Evolutionary conservation across 495 filamentous ascomycete species (phyloP).

Genomic region (Penicillium herquei): DNA sequence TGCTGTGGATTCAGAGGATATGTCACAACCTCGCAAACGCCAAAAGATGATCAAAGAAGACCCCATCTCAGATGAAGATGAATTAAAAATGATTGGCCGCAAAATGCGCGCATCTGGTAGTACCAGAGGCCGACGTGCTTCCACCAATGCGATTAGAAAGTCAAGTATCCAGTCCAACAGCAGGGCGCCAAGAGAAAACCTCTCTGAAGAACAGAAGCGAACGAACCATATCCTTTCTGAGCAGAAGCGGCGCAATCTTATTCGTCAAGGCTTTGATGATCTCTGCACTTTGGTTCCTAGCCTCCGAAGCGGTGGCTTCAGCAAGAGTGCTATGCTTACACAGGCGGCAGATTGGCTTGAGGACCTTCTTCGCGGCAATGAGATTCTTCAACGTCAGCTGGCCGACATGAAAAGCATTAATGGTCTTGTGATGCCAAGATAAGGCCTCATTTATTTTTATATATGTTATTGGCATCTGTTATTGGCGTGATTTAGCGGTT

Average conservation of each 20-base stretch:
- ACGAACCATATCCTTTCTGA: constrained; percentile 88
- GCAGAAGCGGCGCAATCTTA: constrained; percentile 77
- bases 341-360: constrained; percentile 74
- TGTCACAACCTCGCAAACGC: constrained; percentile 33
- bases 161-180: constrained; percentile 26
- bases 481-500: constrained; percentile 19
- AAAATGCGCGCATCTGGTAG: constrained; percentile 47
- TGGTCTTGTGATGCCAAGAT: constrained; percentile 45
- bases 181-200: constrained; percentile 67
- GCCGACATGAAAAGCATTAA: constrained; percentile 42
- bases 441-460: constrained; percentile 22
- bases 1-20: constrained; percentile 22
- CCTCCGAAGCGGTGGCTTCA: constrained; percentile 65
- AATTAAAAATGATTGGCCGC: constrained; percentile 39
- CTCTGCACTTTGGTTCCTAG: constrained; percentile 69
- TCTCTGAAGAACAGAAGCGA: constrained; percentile 80
- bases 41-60: constrained; percentile 39
- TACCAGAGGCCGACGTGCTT: constrained; percentile 29
- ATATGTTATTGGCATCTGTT: constrained; percentile 7
- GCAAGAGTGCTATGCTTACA: constrained; percentile 74
- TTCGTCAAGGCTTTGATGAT: constrained; percentile 74
- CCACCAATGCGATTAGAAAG: constrained; percentile 34
- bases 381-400: constrained; percentile 46
- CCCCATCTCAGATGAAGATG: constrained; percentile 38
- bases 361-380: constrained; percentile 65